Percentiles rank a stretch among this genome's conserved stretches.
These are phyloP conservation scores for Xylaria acuta DNA, from an alignment of 495 filamentous ascomycete species.

Conservation along the genomic window DNA sequence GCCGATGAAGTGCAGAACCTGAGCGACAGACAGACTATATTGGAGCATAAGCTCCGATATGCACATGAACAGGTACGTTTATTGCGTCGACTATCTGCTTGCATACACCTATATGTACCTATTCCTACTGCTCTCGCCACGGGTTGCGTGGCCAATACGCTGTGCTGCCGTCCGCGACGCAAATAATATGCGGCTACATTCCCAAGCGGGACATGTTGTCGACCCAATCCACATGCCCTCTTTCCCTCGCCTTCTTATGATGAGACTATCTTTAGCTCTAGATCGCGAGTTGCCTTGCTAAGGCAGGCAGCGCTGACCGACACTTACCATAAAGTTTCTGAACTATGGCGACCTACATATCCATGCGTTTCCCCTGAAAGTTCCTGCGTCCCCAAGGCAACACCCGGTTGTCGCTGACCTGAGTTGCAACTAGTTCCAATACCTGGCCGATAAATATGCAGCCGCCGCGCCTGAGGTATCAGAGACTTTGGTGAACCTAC, in stretches of 20 bases:
- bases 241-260: conserved; percentile 52
- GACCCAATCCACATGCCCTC: conserved; percentile 12
- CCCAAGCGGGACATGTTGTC: neutral
- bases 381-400: neutral
- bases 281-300: conserved; percentile 65
- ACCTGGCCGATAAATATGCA: conserved; percentile 64
- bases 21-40: conserved; percentile 59
- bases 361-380: neutral
- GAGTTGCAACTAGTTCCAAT: conserved; percentile 52
- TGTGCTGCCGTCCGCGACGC: neutral
- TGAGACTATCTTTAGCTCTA: conserved; percentile 71
- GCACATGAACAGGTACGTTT: conserved; percentile 62
- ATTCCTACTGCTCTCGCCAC: neutral
- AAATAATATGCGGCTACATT: neutral
- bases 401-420: conserved; percentile 26
- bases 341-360: conserved; percentile 32
- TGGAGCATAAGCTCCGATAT: conserved; percentile 64
- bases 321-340: conserved; percentile 47
- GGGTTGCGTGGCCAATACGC: neutral
- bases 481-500: conserved; percentile 60
- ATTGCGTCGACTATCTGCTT: neutral
- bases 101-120: too few species aligned
- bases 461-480: conserved; percentile 58
- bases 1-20: conserved; percentile 63
- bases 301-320: conserved; percentile 61